These are phyloP conservation scores for Phialophora verrucosa DNA, from an alignment of 2,329 filamentous ascomycete species.

Conservation along the genomic window DNA sequence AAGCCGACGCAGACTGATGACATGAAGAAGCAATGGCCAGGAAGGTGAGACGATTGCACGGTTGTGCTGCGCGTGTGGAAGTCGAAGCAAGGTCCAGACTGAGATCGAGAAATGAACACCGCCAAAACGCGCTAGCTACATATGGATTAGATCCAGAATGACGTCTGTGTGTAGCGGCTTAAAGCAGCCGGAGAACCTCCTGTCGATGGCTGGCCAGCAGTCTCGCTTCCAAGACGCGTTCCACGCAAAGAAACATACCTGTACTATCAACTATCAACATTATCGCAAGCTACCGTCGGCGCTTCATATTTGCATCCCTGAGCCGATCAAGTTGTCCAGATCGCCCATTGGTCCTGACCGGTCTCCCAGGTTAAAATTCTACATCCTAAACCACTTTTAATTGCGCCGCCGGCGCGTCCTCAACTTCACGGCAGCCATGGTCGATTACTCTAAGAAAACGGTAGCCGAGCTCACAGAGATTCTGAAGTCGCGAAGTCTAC, in stretches of 20 bases:
- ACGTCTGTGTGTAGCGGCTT: background rate
- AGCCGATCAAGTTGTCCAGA: background rate
- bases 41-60: background rate
- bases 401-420: conserved; percentile 30
- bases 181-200: background rate
- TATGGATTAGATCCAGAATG: background rate
- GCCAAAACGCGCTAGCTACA: background rate
- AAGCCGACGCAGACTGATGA: no score
- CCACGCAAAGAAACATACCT: background rate
- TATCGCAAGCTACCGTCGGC: background rate
- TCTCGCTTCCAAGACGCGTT: background rate
- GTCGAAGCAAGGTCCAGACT: background rate
- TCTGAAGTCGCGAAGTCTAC: conserved; percentile 55
- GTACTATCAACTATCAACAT: background rate
- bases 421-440: conserved; percentile 25
- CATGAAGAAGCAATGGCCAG: no score
- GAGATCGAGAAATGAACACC: background rate
- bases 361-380: background rate
- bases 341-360: background rate
- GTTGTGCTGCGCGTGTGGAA: background rate
- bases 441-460: conserved; percentile 58
- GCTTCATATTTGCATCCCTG: conserved; percentile 45
- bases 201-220: background rate
- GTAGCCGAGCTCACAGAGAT: conserved; percentile 57
- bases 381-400: conserved; percentile 44